These are phyloP conservation scores for Dactylella cylindrospora DNA, from an alignment of 2,329 filamentous ascomycete genomes.

Conservation along the genomic window DNA sequence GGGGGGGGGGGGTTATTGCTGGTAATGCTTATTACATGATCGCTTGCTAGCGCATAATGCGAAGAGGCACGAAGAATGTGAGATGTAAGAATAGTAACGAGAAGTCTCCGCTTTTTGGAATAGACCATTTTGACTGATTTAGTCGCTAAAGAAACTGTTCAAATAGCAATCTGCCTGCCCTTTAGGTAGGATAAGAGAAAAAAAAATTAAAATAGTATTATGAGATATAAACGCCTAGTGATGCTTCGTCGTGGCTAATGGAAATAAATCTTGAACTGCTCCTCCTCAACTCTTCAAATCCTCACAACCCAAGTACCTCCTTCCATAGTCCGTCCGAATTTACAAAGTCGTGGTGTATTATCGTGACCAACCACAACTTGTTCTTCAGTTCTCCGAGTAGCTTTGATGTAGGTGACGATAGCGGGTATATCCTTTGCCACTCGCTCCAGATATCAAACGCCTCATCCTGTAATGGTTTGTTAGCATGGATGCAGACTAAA, in stretches of 20 bases:
- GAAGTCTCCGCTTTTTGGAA: too few species aligned
- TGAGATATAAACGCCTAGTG: background rate
- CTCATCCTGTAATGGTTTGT: constrained; percentile 63
- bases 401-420: constrained; percentile 68
- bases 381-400: constrained; percentile 68
- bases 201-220: too few species aligned
- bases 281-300: background rate
- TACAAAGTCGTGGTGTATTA: constrained; percentile 78
- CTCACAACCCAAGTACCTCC: constrained; percentile 57
- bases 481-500: background rate
- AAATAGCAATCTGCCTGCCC: too few species aligned
- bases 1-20: too few species aligned
- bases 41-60: too few species aligned
- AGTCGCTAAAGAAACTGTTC: too few species aligned
- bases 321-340: constrained; percentile 72
- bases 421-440: constrained; percentile 86
- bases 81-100: too few species aligned
- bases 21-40: too few species aligned
- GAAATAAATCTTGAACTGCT: too few species aligned
- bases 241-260: background rate
- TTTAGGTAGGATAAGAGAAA: too few species aligned
- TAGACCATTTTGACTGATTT: too few species aligned
- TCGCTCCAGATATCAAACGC: constrained; percentile 94
- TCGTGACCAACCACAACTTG: constrained; percentile 85
- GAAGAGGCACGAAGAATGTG: too few species aligned